These are phyloP conservation scores for Sphaerosporella brunnea DNA, from an alignment of 495 filamentous ascomycete genomes.

Conservation along the genomic window DNA sequence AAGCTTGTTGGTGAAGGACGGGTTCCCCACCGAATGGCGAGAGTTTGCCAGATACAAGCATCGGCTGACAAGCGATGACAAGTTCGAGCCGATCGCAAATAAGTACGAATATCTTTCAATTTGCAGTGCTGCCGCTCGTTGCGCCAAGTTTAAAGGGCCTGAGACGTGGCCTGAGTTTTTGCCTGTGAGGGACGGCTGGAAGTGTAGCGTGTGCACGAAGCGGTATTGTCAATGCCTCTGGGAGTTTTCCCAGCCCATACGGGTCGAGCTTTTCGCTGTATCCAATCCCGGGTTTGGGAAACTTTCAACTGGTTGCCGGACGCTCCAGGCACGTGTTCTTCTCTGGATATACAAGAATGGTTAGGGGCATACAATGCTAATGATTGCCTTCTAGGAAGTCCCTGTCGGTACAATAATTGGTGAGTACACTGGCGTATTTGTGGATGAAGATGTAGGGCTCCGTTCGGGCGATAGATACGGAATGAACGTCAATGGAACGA, in stretches of 20 bases:
- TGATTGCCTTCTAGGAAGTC: neutral
- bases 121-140: neutral
- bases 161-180: neutral
- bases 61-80: neutral
- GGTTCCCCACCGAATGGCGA: neutral
- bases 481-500: neutral
- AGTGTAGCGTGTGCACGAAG: neutral
- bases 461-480: neutral
- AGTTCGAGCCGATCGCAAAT: neutral
- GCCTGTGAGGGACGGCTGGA: neutral
- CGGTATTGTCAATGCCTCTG: neutral
- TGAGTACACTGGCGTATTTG: neutral
- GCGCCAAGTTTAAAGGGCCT: neutral
- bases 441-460: neutral
- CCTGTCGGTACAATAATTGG: neutral
- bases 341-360: too few species aligned
- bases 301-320: neutral
- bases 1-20: neutral
- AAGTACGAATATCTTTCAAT: neutral
- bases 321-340: neutral
- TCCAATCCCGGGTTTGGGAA: neutral
- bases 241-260: neutral
- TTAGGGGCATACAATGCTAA: neutral
- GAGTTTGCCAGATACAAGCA: neutral
- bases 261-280: neutral